Evolutionary conservation across 2,329 filamentous ascomycete genomes (phyloP), one percentile per base, ranked within the genome.

Genomic region (Botryotinia convoluta): DNA sequence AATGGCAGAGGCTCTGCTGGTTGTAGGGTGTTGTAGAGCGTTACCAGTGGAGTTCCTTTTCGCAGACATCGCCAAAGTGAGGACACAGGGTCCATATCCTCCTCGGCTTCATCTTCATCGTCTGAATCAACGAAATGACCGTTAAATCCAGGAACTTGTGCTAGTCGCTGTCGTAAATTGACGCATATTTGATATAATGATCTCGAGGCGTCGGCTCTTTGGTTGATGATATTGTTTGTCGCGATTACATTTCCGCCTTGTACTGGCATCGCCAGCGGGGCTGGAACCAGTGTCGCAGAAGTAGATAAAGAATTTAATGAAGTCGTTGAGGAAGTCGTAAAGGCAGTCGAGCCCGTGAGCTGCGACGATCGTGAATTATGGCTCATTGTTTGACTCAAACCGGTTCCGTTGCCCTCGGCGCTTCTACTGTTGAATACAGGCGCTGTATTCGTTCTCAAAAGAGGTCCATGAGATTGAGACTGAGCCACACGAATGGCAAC

Each of bases 151-250:
- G 94, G 94, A 14, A 98, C 94, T 77, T 92, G 91, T 72, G 90
- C 87, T 75, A 99, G 86, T 76, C 96, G 90, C 83, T 92, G 90
- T 81, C 93, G 93, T 75, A 98, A 86, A 71, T 91, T 90, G 77
- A 97, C 88, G 82, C 96, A 98, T 82, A 97, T 97, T 83, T 98
- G 95, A 83, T 97, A 99, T 37, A 99, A 89, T 18, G 95, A 98
- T 74, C 92, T 89, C 72, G 93, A 93, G 77, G 96, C 95, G 82
- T 97, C 95, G 81, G 95, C 96, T 82, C 93, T 93, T 83, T 95
- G 93, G 84, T 99, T 99, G 86, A 99, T 97, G 82, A 99, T 97
- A 83, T 97, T 98, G 82, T 93, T 89, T 74, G 92, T 94, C 74
- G 94, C 92, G 79, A 93, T 85, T 75, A 95, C 88, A 74, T 89